Evolutionary conservation across 1,284 basidiomycete species (phyloP), one percentile per base, ranked within the genome.

Genomic region (Ustilago xerochloae): DNA sequence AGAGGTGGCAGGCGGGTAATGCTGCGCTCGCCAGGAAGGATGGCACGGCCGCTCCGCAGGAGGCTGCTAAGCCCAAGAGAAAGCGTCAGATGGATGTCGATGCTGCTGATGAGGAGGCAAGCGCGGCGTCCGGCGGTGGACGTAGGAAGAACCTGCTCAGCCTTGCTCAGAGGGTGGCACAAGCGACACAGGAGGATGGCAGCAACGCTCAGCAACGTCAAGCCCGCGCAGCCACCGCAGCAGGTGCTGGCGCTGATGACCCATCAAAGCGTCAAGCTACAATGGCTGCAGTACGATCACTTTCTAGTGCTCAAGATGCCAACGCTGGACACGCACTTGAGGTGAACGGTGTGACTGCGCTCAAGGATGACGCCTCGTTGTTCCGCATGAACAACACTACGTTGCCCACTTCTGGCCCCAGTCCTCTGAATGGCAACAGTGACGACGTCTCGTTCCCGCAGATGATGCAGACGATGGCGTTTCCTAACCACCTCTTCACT

Each of bases 141-240:
- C 58, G 63, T n/a, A 52, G 67, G 47, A 75, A 80, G 62, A 71
- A 79, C 51, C 63, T 81, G 15, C 59, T 80, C 22, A 71, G 73
- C n/a, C 66, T 81, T 20, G 78, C 80, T 10, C 62, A 69, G 57
- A 59, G 75, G 12, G 79, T 81, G 7, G 80, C 80, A 12, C 57
- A 63, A 35, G 80, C 80, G 10, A 64, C 78, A 4, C 48, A 57
- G 12, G 65, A 72, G 30, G 63, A 69, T 13, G 50, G 55, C n/a
- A n/a, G n/a, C 26, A 39, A 35, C 3, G 52, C 48, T 35, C 55
- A 55, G 24, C 64, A 67, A 46, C 45, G 30, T 29, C 48, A 49
- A 30, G 35, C 24, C n/a, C 35, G 43, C 20, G 43, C 54, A 10
- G 54, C 58, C 2, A 16, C 65, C 5, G 47, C 28, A 2, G 38